Conservation (phyloP, 352 stramenopile genomes). For the Thalassiosira mediterranea region DNA sequence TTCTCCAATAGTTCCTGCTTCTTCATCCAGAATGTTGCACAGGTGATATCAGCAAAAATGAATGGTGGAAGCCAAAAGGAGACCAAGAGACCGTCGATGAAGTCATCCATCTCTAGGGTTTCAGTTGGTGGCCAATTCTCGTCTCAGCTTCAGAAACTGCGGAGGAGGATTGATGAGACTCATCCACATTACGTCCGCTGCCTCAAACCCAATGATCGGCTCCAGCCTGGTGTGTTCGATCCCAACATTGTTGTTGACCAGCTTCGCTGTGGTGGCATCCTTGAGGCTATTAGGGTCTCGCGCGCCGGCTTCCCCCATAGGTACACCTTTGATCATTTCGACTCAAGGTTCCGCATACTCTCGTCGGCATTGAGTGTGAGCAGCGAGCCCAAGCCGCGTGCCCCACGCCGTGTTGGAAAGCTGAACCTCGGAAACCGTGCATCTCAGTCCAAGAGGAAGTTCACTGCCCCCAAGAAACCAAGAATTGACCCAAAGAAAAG, state of each 20-base stretch:
- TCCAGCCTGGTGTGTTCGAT: conserved; percentile 87
- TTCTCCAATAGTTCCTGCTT: conserved; percentile 53
- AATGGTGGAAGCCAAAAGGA: conserved; percentile 57
- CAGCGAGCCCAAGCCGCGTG: not conserved
- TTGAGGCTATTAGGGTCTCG: conserved; percentile 95
- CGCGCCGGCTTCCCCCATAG: conserved; percentile 94
- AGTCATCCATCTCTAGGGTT: conserved; percentile 72
- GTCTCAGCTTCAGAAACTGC: conserved; percentile 89
- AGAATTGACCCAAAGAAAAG: conserved; percentile 36
- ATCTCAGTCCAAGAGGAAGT: conserved; percentile 22
- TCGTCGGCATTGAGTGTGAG: conserved; percentile 34
- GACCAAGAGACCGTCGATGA: conserved; percentile 55
- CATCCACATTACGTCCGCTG: conserved; percentile 95
- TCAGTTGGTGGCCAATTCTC: conserved; percentile 88
- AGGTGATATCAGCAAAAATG: conserved; percentile 42
- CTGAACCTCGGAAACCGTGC: conserved; percentile 14
- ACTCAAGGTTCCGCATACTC: conserved; percentile 73
- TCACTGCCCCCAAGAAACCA: conserved; percentile 15
- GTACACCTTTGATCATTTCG: conserved; percentile 91
- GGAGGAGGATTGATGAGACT: conserved; percentile 91
- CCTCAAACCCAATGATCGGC: conserved; percentile 95
- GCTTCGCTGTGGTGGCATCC: conserved; percentile 91
- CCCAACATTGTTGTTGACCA: conserved; percentile 92
- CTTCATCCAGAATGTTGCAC: conserved; percentile 62
- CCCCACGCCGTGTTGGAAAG: conserved; percentile 1